phyloP scores from a whole-genome alignment of 140 eudicot species.

The Anethum foeniculum region DNA sequence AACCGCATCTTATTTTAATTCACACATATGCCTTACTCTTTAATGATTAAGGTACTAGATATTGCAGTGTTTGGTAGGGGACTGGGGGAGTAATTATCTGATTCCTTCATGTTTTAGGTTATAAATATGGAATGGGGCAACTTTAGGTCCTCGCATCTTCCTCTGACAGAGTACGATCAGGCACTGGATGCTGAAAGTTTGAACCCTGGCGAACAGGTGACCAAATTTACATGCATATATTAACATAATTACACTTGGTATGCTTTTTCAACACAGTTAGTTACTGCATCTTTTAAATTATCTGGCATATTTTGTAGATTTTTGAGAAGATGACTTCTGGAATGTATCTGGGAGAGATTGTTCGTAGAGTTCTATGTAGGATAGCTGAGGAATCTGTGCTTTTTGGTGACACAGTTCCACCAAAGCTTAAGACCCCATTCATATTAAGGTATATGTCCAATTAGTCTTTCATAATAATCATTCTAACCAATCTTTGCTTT shows the following conservation, averaged over 20 bases:
- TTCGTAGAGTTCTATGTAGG: constrained; percentile 57
- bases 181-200: constrained; percentile 67
- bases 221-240: constrained; percentile 3
- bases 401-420: constrained; percentile 73
- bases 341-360: constrained; percentile 89
- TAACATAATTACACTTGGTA: neutral
- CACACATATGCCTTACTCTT: neutral
- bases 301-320: constrained; percentile 28
- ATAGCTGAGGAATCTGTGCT: constrained; percentile 82
- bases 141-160: constrained; percentile 80
- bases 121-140: constrained; percentile 99
- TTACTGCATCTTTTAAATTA: neutral
- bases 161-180: constrained; percentile 69
- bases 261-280: neutral
- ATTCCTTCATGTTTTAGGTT: constrained; percentile 31
- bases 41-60: neutral
- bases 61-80: neutral
- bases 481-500: neutral
- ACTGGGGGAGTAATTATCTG: neutral
- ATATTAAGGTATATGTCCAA: constrained; percentile 49
- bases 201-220: constrained; percentile 87
- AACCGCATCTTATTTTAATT: constrained; percentile 1
- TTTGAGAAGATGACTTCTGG: constrained; percentile 84
- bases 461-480: neutral
- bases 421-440: constrained; percentile 58